phyloP scores from a whole-genome alignment of 495 filamentous ascomycete genomes.

The Tuber borchii region DNA sequence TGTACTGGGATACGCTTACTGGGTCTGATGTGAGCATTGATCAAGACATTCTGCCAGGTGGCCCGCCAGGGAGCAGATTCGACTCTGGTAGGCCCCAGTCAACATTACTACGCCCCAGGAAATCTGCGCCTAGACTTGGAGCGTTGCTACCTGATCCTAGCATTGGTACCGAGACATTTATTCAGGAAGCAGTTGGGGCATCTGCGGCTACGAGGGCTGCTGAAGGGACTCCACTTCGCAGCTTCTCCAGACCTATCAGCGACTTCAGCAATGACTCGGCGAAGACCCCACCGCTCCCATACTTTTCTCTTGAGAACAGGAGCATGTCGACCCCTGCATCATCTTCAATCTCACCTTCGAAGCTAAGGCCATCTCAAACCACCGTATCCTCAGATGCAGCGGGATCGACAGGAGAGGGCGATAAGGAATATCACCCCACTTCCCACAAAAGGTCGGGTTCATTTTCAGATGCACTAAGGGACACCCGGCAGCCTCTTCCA shows the following conservation, averaged over 20 bases:
- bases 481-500: constrained; percentile 50
- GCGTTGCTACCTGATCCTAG: constrained; percentile 32
- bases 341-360: constrained; percentile 25
- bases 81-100: constrained; percentile 27
- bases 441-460: constrained; percentile 66
- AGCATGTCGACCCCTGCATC: constrained; percentile 37
- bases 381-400: constrained; percentile 9
- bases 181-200: constrained; percentile 33
- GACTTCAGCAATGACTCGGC: constrained; percentile 17
- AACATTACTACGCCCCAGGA: constrained; percentile 28
- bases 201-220: constrained; percentile 13
- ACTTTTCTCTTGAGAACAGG: constrained; percentile 22
- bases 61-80: constrained; percentile 40
- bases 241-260: constrained; percentile 21
- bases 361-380: constrained; percentile 25
- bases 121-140: constrained; percentile 37
- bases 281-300: constrained; percentile 25
- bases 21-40: constrained; percentile 52
- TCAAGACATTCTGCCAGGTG: constrained; percentile 68
- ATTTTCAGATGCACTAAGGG: constrained; percentile 81
- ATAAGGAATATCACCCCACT: constrained; percentile 22
- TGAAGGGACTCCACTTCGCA: constrained; percentile 15
- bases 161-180: constrained; percentile 35
- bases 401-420: constrained; percentile 8
- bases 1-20: constrained; percentile 71